Percentiles rank a stretch among this genome's conserved stretches.
Evolutionary conservation across 306 rosid species (phyloP).

Genomic region (Cucurbita argyrosperma): DNA sequence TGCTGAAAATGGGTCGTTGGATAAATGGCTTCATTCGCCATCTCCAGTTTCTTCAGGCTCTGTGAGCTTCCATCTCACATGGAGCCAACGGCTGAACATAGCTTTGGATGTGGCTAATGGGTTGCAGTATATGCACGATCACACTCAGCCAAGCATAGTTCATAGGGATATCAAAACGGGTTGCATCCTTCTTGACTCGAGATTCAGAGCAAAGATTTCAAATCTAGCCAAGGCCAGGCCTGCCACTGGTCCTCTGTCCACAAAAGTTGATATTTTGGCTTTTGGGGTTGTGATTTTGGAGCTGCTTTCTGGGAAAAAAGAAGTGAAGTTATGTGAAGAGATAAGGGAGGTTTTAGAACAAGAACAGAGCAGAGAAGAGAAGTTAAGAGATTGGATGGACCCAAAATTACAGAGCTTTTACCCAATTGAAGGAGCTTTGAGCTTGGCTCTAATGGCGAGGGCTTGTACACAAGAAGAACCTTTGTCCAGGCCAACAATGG

Average conservation of each 20-base stretch:
- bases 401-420: slow-evolving; percentile 33
- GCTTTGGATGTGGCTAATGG: slow-evolving; percentile 75
- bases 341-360: slow-evolving; percentile 28
- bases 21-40: slow-evolving; percentile 36
- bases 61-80: slow-evolving; percentile 28
- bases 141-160: slow-evolving; percentile 56
- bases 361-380: slow-evolving; percentile 38
- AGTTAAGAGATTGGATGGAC: slow-evolving; percentile 45
- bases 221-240: slow-evolving; percentile 60
- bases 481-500: slow-evolving; percentile 41
- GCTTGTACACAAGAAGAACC: slow-evolving; percentile 37
- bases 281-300: slow-evolving; percentile 59
- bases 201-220: slow-evolving; percentile 66
- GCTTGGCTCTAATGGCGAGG: slow-evolving; percentile 48
- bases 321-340: slow-evolving; percentile 55
- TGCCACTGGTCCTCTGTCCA: slow-evolving; percentile 21
- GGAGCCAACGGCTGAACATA: slow-evolving; percentile 52
- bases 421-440: slow-evolving; percentile 41
- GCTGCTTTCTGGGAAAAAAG: slow-evolving; percentile 52
- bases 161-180: slow-evolving; percentile 54
- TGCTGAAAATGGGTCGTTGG: slow-evolving; percentile 67
- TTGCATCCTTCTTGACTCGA: slow-evolving; percentile 51
- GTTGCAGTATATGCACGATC: slow-evolving; percentile 83
- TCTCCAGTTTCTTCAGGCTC: slow-evolving; percentile 12
- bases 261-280: slow-evolving; percentile 54